Base-by-base conservation (phyloP, 1,139 yeast genomes). In the Blastobotrys aristatus region DNA sequence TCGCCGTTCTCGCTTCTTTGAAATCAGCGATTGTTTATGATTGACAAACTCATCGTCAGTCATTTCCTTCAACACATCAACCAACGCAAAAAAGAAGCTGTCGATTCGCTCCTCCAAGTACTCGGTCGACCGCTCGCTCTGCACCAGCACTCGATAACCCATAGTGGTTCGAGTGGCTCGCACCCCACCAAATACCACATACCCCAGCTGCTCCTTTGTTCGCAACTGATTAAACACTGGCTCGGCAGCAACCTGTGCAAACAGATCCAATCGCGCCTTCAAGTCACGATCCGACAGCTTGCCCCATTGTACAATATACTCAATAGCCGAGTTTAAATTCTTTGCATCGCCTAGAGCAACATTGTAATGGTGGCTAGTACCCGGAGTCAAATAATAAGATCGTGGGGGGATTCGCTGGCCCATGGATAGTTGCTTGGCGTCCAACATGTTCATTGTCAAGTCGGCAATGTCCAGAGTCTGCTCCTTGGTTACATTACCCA, bases 161-260 rank as follows among this genome's bases (percentile, higher is more conserved):
- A 82, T 73, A 2, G 89, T 77, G 10, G 94, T 84, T 61, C 95
- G 76, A 1, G 87, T 77, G 49, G 75, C 73, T 53, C 83, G 72
- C 30, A 77, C 68, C 1, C 95, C 86, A 33, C 94, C 82, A 63
- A 87, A 88, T 0, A 92, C 98, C 51, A 92, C 89, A 61, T 86
- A 86, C 1, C 95, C 95, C 32, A 86, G 72, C 63, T 92, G 97
- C 66, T 92, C 98, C 58, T 87, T 83, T 2, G 98, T 92, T 65
- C 98, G 76, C 49, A 92, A 74, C 55, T 85, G 87, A 63, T 87
- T 83, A 65, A 92, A 92, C 47, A 90, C 85, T 1, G 97, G 97
- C 62, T 90, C 97, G 53, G 77, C 79, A 43, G 84, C 72, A 52
- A 89, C 74, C 48, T 86, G 89, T 0, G 84, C 77, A 43, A 88